These are phyloP conservation scores for Mikania micrantha DNA, from an alignment of 129 eudicot genomes.

Conservation along the genomic window DNA sequence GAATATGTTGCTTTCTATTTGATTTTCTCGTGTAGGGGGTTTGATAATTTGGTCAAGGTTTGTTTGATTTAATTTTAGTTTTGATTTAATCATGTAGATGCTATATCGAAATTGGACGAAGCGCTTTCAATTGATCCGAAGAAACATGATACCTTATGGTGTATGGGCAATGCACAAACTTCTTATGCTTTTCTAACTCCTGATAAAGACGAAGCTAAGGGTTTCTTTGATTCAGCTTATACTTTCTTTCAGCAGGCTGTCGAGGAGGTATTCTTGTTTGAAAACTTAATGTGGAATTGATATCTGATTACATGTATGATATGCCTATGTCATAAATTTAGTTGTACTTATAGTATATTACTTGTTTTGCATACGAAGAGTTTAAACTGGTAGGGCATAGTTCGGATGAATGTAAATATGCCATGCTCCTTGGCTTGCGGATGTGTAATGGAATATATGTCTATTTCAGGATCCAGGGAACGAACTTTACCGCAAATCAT, in stretches of 20 bases:
- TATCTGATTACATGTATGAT: neutral
- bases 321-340: neutral
- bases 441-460: neutral
- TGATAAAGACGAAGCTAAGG: conserved; percentile 62
- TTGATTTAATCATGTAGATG: conserved; percentile 43
- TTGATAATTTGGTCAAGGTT: neutral
- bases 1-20: neutral
- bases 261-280: conserved; percentile 40
- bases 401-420: neutral
- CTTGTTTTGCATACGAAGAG: neutral
- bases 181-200: conserved; percentile 69
- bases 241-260: conserved; percentile 62
- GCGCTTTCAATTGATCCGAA: conserved; percentile 57
- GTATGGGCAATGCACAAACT: conserved; percentile 82
- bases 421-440: neutral
- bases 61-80: neutral
- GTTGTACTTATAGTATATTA: neutral
- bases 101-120: conserved; percentile 72
- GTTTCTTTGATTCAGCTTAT: conserved; percentile 61
- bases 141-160: conserved; percentile 74
- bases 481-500: conserved; percentile 70
- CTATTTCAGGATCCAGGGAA: conserved; percentile 67
- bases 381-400: neutral
- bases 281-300: neutral
- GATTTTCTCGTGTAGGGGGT: no score